Conservation (phyloP, 352 stramenopile species). For the Phytophthora sansomeana region DNA sequence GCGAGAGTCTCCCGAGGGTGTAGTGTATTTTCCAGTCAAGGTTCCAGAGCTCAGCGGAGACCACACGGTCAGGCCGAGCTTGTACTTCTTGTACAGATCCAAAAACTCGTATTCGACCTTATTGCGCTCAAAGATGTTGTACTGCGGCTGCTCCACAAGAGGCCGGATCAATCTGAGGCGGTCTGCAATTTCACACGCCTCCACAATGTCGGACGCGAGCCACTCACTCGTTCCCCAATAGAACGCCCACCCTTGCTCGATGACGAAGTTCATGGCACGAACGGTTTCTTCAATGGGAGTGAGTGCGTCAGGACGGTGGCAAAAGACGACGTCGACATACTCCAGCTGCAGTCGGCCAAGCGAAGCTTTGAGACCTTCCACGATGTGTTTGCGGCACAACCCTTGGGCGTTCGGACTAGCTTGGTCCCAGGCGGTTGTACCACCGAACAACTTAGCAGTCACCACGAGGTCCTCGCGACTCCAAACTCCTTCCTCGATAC, state of each 20-base stretch:
- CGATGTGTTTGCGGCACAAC: constrained; percentile 49
- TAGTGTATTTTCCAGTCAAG: constrained; percentile 58
- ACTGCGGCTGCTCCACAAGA: constrained; percentile 65
- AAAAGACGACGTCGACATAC: constrained; percentile 65
- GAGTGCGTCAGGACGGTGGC: constrained; percentile 56
- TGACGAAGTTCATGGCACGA: constrained; percentile 65
- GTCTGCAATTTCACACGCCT: constrained; percentile 51
- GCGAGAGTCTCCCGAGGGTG: constrained; percentile 35
- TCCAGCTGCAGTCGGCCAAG: constrained; percentile 47
- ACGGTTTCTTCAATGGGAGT: constrained; percentile 69
- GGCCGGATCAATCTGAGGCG: constrained; percentile 41
- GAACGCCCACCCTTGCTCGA: constrained; percentile 59
- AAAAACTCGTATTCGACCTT: constrained; percentile 9
- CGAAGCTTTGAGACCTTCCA: constrained; percentile 49
- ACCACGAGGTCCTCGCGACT: constrained; percentile 60
- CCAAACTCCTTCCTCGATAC: constrained; percentile 40
- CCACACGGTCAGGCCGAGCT: constrained; percentile 29
- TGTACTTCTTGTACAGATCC: constrained; percentile 22
- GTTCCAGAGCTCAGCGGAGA: constrained; percentile 44
- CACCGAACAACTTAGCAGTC: constrained; percentile 61
- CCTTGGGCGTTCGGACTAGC: constrained; percentile 30
- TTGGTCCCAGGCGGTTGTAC: constrained; percentile 20
- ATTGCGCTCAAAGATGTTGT: constrained; percentile 49
- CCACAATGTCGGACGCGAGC: constrained; percentile 57
- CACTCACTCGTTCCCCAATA: constrained; percentile 68